Evolutionary conservation across 2,329 filamentous ascomycete genomes (phyloP).

Genomic region (Huntiella omanensis): DNA sequence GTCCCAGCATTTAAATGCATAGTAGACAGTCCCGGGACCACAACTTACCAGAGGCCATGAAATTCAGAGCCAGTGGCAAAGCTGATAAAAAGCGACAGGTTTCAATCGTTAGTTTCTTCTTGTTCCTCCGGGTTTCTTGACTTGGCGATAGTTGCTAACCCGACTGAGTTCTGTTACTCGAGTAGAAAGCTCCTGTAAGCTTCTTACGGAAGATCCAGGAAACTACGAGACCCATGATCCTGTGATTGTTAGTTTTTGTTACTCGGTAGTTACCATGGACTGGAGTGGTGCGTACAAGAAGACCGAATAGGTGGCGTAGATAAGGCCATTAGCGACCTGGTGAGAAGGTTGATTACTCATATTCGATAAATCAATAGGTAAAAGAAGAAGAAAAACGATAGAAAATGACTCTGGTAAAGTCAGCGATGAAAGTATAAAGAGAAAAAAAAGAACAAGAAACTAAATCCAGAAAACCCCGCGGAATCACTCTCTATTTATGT

Average conservation of each 20-base stretch:
- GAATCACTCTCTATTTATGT: background rate
- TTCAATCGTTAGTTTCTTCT: conserved; percentile 2
- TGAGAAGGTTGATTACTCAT: conserved; percentile 46
- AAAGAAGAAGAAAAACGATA: background rate
- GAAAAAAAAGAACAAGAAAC: background rate
- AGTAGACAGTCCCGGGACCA: conserved; percentile 13
- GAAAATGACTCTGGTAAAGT: background rate
- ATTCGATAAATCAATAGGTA: background rate
- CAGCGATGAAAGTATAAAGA: background rate
- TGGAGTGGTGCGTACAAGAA: conserved; percentile 42
- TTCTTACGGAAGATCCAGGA: conserved; percentile 42
- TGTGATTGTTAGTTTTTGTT: conserved; percentile 17
- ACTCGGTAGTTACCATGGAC: background rate
- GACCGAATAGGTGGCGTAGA: conserved; percentile 59
- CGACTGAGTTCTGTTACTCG: conserved; percentile 66
- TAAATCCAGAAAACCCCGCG: background rate
- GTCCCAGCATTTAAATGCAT: no score
- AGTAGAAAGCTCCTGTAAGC: conserved; percentile 51
- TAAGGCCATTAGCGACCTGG: conserved; percentile 63
- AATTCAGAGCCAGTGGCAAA: conserved; percentile 66
- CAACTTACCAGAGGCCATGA: conserved; percentile 82
- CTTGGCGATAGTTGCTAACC: conserved; percentile 33
- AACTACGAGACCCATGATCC: conserved; percentile 41
- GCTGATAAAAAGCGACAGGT: conserved; percentile 29
- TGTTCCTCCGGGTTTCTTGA: no score